Base-by-base conservation (phyloP, 148 eudicot species). In the Silene latifolia region DNA sequence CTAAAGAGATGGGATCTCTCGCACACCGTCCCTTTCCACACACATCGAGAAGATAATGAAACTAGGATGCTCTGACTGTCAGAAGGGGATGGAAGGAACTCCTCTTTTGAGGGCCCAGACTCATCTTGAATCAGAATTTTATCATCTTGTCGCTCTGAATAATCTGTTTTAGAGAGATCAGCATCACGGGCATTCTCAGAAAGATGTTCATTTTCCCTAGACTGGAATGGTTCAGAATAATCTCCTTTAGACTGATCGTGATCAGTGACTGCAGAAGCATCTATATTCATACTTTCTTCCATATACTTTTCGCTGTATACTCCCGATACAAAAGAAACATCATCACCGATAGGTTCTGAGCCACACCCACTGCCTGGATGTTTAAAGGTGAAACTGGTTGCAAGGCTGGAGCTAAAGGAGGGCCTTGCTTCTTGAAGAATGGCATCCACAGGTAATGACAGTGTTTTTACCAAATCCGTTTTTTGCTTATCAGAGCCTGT, bases 21-120 rank as follows among this genome's bases (percentile, higher is more conserved):
- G 83, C 98, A 94, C 18, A 94, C 93, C 51, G 97, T 91, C 56
- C 97, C 97, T 86, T 94, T 94, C 96, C 93, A 87, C 62, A 94
- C 87, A 80, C 97, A 91, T 67, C 98, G 85, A 12, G 98, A 88
- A 76, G 97, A 94, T 67, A 92, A 83, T 61, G 93, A 85, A 67
- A 94, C 98, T 81, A 94, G 81, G 62, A 94, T 94, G 88, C 97
- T 94, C 71, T 89, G 98, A 67, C 85, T 84, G 72, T 91, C 92
- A 24, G 92, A 88, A 25, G 92, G 90, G 20, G 96, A 85, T 21
- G 98, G 93, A 65, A 93, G 93, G 53, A 93, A 87, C 82, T 88
- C 96, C 78, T 93, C 95, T 84, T 87, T 87, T 66, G 76, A 77
- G 66, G 87, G 71, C 35, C 56, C 81, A 20, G 74, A 80, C 66